Evolutionary conservation across 192 early-diverging fungal genomes (phyloP).

Genomic region (Linnemannia schmuckeri): DNA sequence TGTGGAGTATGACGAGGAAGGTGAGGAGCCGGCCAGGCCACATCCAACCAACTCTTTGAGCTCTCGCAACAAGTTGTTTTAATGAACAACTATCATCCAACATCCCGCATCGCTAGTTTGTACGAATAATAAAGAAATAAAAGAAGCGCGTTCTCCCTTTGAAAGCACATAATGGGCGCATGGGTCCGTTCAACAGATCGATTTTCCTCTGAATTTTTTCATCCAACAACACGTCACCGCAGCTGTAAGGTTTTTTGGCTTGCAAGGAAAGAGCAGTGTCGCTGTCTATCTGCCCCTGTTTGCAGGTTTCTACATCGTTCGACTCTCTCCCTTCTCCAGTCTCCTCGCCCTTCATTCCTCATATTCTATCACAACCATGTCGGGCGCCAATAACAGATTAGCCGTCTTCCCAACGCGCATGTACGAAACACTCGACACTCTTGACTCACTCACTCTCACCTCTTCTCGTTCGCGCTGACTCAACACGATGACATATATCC

Average conservation of each 20-base stretch:
- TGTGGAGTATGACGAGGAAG: slow-evolving; percentile 29
- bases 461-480: slow-evolving; percentile 4
- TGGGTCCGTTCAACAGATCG: no score
- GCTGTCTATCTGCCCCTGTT: background rate
- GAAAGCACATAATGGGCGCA: no score
- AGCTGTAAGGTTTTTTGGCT: background rate
- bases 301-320: background rate
- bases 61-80: slow-evolving; percentile 10
- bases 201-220: background rate
- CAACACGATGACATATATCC: background rate
- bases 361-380: slow-evolving; percentile 63
- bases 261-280: background rate
- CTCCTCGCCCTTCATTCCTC: background rate
- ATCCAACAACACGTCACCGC: slow-evolving; percentile 8
- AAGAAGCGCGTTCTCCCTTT: background rate
- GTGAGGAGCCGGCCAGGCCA: slow-evolving; percentile 21
- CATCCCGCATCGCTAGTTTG: background rate
- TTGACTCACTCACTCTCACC: background rate
- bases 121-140: background rate
- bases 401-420: slow-evolving; percentile 98
- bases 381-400: slow-evolving; percentile 75
- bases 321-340: background rate
- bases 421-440: slow-evolving; percentile 57
- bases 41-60: slow-evolving; percentile 35
- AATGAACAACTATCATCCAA: background rate